Evolutionary conservation across 441 rosid genomes (phyloP).

Genomic region (Macaranga tanarius): DNA sequence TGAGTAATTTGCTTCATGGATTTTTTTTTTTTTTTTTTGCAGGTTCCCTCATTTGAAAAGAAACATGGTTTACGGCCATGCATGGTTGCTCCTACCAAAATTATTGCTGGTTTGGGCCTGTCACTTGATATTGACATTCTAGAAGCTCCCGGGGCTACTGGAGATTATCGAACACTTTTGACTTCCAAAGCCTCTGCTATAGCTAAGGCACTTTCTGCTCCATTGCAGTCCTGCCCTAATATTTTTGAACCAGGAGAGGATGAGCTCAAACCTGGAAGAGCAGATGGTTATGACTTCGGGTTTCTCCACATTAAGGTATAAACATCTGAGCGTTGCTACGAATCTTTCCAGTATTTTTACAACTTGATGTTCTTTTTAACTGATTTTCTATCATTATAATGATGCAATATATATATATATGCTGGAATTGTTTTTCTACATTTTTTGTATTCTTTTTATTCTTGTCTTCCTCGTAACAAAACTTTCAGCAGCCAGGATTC

Average conservation of each 20-base stretch:
- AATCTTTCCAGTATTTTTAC: constrained; percentile 9
- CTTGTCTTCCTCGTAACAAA: not conserved
- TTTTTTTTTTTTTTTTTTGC: constrained; percentile 15
- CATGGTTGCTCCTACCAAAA: constrained; percentile 99
- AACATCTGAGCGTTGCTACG: constrained; percentile 6
- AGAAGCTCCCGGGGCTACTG: constrained; percentile 87
- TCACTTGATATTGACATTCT: constrained; percentile 91
- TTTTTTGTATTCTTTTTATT: not conserved
- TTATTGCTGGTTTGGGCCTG: constrained; percentile 91
- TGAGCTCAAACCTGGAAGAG: constrained; percentile 62
- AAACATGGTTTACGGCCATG: constrained; percentile 89
- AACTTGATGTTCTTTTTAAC: not conserved
- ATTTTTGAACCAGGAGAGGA: constrained; percentile 88
- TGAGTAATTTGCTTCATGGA: not conserved
- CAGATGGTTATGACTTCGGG: constrained; percentile 88
- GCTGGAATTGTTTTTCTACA: not conserved
- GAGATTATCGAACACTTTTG: constrained; percentile 85
- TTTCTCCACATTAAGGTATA: constrained; percentile 84
- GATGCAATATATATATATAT: too few species aligned
- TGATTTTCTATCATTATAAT: not conserved
- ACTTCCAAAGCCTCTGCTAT: constrained; percentile 82
- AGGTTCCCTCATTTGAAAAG: constrained; percentile 77
- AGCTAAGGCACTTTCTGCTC: constrained; percentile 82
- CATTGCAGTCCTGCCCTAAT: constrained; percentile 50
- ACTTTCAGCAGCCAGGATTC: not conserved